Conservation (phyloP, 495 filamentous ascomycete species). For the Penicillium paradoxum region DNA sequence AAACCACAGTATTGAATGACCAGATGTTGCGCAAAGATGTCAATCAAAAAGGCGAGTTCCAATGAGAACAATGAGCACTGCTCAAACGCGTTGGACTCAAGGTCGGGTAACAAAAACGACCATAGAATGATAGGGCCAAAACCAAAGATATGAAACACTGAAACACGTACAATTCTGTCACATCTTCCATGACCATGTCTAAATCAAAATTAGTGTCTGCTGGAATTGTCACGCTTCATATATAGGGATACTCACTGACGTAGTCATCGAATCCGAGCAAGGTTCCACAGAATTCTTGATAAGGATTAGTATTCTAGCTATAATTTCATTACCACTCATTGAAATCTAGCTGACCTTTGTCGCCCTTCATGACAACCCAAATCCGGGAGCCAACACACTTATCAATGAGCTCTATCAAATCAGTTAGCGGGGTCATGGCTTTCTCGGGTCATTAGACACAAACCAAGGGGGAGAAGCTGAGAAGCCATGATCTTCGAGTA, state of each 20-base stretch:
- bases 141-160: background rate
- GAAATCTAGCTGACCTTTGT: conserved; percentile 63
- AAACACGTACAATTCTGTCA: conserved; percentile 83
- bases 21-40: too few species aligned
- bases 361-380: conserved; percentile 99
- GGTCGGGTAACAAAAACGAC: background rate
- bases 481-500: conserved; percentile 56
- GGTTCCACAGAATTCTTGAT: conserved; percentile 85
- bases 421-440: conserved; percentile 16
- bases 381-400: conserved; percentile 97
- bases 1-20: background rate
- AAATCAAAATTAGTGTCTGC: conserved; percentile 14
- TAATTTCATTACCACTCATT: background rate
- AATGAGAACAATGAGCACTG: background rate
- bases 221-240: background rate
- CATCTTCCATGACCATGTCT: conserved; percentile 98
- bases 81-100: background rate
- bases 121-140: background rate
- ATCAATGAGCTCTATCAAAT: conserved; percentile 80
- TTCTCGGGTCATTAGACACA: conserved; percentile 3
- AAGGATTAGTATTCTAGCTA: conserved; percentile 14
- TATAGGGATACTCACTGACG: conserved; percentile 73
- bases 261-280: conserved; percentile 97
- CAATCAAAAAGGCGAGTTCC: background rate
- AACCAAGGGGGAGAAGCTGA: conserved; percentile 75